Base-by-base conservation (phyloP, 2,329 filamentous ascomycete genomes). In the Penicillium rolfsii region DNA sequence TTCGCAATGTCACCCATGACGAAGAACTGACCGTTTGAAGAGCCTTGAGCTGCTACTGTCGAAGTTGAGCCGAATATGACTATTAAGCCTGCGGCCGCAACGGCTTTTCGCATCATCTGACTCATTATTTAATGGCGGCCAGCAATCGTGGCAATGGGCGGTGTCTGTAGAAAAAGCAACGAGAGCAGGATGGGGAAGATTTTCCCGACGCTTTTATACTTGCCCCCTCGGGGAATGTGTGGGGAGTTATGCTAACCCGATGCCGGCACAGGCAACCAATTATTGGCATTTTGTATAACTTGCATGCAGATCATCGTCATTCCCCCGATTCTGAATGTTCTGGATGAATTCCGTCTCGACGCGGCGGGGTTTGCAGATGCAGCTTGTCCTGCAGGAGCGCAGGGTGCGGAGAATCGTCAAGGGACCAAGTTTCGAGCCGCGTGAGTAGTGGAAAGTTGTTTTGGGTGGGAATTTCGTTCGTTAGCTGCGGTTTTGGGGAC, bases 401-500 rank as follows among this genome's bases (percentile, higher is more conserved):
- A 48, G n/a, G 45, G 8, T 48, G 45, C 26, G 45, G 45, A 30
- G 45, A 48, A 48, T 12, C 12, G 8, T 28, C 14, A n/a, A 48
- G 24, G 26, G 45, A 48, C 45, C n/a, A n/a, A 30, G 45, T 30
- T 36, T 6, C 48, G n/a, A 11, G 40, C 5, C 3, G 40, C 3
- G 40, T 22, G 40, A 36, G 48, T 28, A 4, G 43, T 46, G 38
- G 19, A 22, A 22, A 41, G 38, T 41, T 19, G 38, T 41, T 19
- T 19, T 19, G 7, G 7, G 16, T 9, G 16, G 38, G 38, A 41
- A 19, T 19, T 14, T 2, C 24, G n/a, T 22, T 52, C 1, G 30
- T 49, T 63, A 61, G 58, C 45, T 54, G 63, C 54, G 63, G 58
- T 5, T 61, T 61, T 59, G 55, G 45, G 1, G 24, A 30, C 48